Base-by-base conservation (phyloP, 2,329 filamentous ascomycete species). In the Juglanconis oblonga region DNA sequence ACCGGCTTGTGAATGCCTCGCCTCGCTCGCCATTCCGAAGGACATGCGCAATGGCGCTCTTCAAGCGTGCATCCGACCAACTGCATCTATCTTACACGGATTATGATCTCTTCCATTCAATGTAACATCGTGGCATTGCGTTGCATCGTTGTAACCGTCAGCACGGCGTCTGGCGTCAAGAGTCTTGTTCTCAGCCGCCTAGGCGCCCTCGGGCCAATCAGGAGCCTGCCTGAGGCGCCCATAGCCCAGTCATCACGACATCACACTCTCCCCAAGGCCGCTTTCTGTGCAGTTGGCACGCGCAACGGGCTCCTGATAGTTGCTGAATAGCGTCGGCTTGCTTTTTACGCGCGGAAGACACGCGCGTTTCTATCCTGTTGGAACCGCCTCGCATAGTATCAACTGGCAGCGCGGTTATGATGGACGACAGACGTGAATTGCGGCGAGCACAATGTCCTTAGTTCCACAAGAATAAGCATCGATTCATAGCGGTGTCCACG, bases 131-230 rank as follows among this genome's bases (percentile, higher is more conserved):
- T 55, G 36, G 40, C 53, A 29, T 51, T 51, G 53, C 53, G 33
- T 62, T 50, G 36, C 57, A 59, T 45, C 40, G 29, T 35, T 51
- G 52, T 59, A 52, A 52, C 42, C 17, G 29, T 35, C 42, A 33
- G 44, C 52, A 49, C n/a, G 35, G 57, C 52, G 55, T 48, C 44
- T 57, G 53, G 57, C 57, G 61, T 51, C 57, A 57, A 57, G 47
- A 50, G 24, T 10, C 31, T 58, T 3, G 57, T 38, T 38, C 31
- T 40, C 44, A 45, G 52, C 53, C 44, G 56, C 45, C 36, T 52
- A 42, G 53, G 52, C 49, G 53, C 57, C 42, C 52, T 33, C 13
- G 17, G 32, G 36, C 61, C 61, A 57, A 62, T 62, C 50, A 54
- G 11, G 6, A n/a, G 9, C 50, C 33, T 49, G 45, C 9, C 17